Evolutionary conservation across 345 rosid genomes (phyloP), one percentile per base, ranked within the genome.

Genomic region (Eucalyptus erythrocorys): DNA sequence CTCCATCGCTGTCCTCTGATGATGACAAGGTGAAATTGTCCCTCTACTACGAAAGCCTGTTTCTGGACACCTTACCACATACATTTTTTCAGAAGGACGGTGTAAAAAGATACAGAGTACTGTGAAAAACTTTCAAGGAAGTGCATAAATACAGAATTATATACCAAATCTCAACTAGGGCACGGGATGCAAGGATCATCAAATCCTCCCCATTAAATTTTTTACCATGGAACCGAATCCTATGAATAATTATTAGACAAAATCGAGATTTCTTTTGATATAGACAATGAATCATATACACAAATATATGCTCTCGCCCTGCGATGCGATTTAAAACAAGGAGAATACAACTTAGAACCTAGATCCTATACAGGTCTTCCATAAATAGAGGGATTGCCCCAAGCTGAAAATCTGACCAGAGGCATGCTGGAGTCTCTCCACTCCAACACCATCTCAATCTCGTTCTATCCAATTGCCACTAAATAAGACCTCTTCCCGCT

Each of bases 391-490:
- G 32, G 68, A 59, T 27, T 59, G 7, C 87, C 90, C 92, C 94
- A 93, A 37, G 91, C 86, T 16, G 93, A 91, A 26, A 92, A 86
- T 87, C 90, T 94, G 34, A 91, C 92, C 17, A 93, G 53, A 4
- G 93, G 91, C 51, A 87, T 89, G 68, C n/a, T 30, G 32, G 68
- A 59, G 55, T 92, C 93, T 64, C 88, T 91, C 92, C 94, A 91
- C 34, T 89, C 91, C 89, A 93, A 89, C 51, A 91, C 88, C 88
- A 94, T 90, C 88, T 91, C 93, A 57, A 92, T 92, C 85, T 89
- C 87, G 21, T 45, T 30, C 7, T 90, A 93, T 57, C 90, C 93
- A 66, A 89, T 59, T 12, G 85, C 90, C 88, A 91, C 93, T 14
- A 57, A 91, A 86, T 90, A 95, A 16, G 49, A 81, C 47, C 87